Percentiles rank a stretch among this genome's conserved stretches.
These are phyloP conservation scores for Elongisporangium anandrum DNA, from an alignment of 352 stramenopile genomes.

Conservation along the genomic window DNA sequence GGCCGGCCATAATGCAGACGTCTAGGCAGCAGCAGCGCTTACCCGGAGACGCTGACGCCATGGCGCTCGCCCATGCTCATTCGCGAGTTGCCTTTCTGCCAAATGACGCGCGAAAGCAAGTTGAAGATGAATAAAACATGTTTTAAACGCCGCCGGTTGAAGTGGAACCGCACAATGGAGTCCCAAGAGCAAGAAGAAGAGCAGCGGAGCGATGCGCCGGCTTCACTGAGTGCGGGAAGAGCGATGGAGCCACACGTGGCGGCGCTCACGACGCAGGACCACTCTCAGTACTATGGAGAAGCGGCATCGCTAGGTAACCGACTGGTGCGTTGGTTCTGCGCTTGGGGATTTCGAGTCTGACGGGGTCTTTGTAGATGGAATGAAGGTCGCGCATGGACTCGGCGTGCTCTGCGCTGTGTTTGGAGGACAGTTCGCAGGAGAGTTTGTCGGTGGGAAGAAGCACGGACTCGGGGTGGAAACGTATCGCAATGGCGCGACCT, in stretches of 20 bases:
- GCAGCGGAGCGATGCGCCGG: not conserved
- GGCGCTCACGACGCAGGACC: not conserved
- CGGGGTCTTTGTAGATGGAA: slow-evolving; percentile 6
- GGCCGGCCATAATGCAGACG: not conserved
- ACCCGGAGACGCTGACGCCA: not conserved
- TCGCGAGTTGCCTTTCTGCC: not conserved
- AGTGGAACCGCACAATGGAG: not conserved
- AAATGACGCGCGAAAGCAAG: not conserved
- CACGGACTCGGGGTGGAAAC: slow-evolving; percentile 37
- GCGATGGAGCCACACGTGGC: not conserved
- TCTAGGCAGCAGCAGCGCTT: not conserved
- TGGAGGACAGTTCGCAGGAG: slow-evolving; percentile 30
- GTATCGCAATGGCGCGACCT: slow-evolving; percentile 30
- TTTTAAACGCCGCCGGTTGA: not conserved
- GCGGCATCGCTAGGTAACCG: not conserved
- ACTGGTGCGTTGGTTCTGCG: not conserved
- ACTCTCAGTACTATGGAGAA: not conserved
- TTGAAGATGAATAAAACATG: not conserved
- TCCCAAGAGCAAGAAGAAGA: not conserved
- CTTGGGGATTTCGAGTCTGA: not conserved
- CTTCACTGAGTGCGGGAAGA: not conserved
- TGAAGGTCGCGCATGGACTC: slow-evolving; percentile 25
- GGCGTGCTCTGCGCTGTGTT: slow-evolving; percentile 32
- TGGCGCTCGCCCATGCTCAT: not conserved
- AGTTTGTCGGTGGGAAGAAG: slow-evolving; percentile 26